Percentiles rank a stretch among this genome's conserved stretches.
phyloP scores from a whole-genome alignment of 1,139 yeast genomes.

The Suhomyces kunorum region DNA sequence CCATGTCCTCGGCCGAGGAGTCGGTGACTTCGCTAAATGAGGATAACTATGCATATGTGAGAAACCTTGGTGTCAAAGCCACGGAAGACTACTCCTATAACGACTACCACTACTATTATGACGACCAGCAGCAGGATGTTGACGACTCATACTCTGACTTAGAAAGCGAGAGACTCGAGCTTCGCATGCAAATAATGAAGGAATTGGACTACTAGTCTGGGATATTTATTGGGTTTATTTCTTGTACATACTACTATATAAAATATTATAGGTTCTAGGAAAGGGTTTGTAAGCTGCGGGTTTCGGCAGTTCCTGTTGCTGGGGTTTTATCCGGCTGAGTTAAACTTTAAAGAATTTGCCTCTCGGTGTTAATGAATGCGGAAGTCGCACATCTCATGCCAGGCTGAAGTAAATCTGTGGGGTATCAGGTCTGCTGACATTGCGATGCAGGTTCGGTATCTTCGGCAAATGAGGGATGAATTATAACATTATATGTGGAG shows the following conservation, averaged over 20 bases:
- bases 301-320: not conserved
- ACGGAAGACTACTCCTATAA: slow-evolving; percentile 14
- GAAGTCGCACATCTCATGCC: too few species aligned
- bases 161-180: slow-evolving; percentile 41
- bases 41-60: slow-evolving; percentile 12
- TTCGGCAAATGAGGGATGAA: too few species aligned
- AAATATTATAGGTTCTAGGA: slow-evolving; percentile 1
- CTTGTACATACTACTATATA: slow-evolving; percentile 7
- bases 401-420: too few species aligned
- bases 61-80: slow-evolving; percentile 10
- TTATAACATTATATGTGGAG: too few species aligned
- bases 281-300: not conserved
- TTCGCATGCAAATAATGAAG: slow-evolving; percentile 41
- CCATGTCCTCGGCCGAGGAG: slow-evolving; percentile 26
- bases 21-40: slow-evolving; percentile 16
- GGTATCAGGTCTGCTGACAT: too few species aligned
- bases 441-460: too few species aligned
- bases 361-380: too few species aligned
- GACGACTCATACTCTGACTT: slow-evolving; percentile 16
- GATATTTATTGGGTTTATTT: slow-evolving; percentile 5
- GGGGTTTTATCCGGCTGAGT: too few species aligned
- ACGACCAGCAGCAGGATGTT: slow-evolving; percentile 14
- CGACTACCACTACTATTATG: slow-evolving; percentile 19
- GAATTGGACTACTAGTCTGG: slow-evolving; percentile 25
- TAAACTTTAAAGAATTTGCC: too few species aligned